phyloP scores from a whole-genome alignment of 192 early-diverging fungal species.

The Phlyctochytrium planicorne region DNA sequence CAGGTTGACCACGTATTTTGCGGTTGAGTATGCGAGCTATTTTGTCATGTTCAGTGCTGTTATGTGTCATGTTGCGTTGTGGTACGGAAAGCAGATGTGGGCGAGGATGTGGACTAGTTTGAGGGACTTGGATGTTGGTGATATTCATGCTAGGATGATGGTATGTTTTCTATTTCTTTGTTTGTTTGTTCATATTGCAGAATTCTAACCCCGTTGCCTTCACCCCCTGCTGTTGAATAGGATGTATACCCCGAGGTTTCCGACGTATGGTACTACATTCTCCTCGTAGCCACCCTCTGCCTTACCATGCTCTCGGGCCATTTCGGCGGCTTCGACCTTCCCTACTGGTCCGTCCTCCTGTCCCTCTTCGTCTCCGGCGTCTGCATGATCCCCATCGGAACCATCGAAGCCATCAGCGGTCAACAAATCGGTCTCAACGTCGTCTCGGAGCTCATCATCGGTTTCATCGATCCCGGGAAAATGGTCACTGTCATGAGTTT shows the following conservation, averaged over 20 bases:
- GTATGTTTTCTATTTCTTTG: constrained; percentile 12
- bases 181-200: constrained; percentile 9
- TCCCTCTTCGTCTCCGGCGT: constrained; percentile 43
- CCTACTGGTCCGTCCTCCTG: constrained; percentile 33
- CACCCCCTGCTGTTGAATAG: constrained; percentile 19
- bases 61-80: constrained; percentile 62
- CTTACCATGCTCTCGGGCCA: constrained; percentile 6
- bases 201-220: neutral
- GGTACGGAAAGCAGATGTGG: constrained; percentile 46
- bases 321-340: constrained; percentile 30
- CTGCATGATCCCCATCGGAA: constrained; percentile 63
- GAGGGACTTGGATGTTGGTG: constrained; percentile 25
- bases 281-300: constrained; percentile 3
- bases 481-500: constrained; percentile 66
- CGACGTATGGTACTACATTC: constrained; percentile 22
- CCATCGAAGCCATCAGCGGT: constrained; percentile 60
- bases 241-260: constrained; percentile 32
- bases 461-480: constrained; percentile 59
- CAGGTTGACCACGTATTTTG: constrained; percentile 23
- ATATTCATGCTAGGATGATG: constrained; percentile 29
- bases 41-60: constrained; percentile 53
- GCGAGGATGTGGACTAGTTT: constrained; percentile 16
- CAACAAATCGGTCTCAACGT: constrained; percentile 56
- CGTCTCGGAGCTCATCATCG: constrained; percentile 59
- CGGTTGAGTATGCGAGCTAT: constrained; percentile 22